Conservation (phyloP, 805 yeast species). For the Sugiyamaella floridensis region DNA sequence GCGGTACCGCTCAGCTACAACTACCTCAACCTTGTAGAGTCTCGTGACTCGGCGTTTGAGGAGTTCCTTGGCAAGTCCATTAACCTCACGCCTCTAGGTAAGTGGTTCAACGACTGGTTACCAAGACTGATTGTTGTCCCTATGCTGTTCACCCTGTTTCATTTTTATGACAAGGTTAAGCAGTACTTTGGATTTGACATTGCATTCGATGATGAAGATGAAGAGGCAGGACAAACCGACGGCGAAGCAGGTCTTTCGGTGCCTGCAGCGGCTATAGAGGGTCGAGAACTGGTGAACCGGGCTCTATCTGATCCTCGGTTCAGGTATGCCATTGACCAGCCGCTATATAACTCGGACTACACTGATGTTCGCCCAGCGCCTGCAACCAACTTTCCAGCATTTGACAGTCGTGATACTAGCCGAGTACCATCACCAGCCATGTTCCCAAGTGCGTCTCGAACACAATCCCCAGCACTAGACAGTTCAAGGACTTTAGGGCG, state of each 20-base stretch:
- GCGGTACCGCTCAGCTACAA: conserved; percentile 79
- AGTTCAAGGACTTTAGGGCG: background rate
- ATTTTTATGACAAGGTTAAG: conserved; percentile 59
- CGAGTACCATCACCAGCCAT: conserved; percentile 1
- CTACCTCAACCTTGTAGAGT: conserved; percentile 58
- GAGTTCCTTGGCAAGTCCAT: conserved; percentile 69
- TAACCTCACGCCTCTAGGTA: conserved; percentile 67
- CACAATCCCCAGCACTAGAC: background rate
- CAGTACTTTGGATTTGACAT: conserved; percentile 34
- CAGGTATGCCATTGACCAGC: conserved; percentile 17
- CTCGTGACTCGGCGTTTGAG: conserved; percentile 52
- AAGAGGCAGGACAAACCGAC: conserved; percentile 14
- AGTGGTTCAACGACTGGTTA: conserved; percentile 62
- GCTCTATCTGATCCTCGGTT: conserved; percentile 25
- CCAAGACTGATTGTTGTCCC: conserved; percentile 75
- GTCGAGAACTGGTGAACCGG: conserved; percentile 29
- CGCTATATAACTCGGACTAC: background rate
- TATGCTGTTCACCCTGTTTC: conserved; percentile 52
- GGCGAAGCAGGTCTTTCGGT: conserved; percentile 14
- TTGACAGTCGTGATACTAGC: background rate
- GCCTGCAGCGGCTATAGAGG: conserved; percentile 22
- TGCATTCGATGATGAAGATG: conserved; percentile 34
- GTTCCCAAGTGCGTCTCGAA: background rate
- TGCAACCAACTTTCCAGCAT: background rate
- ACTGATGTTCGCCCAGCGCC: background rate